phyloP scores from a whole-genome alignment of 139 green algal species.

The Chlorella ohadii region DNA sequence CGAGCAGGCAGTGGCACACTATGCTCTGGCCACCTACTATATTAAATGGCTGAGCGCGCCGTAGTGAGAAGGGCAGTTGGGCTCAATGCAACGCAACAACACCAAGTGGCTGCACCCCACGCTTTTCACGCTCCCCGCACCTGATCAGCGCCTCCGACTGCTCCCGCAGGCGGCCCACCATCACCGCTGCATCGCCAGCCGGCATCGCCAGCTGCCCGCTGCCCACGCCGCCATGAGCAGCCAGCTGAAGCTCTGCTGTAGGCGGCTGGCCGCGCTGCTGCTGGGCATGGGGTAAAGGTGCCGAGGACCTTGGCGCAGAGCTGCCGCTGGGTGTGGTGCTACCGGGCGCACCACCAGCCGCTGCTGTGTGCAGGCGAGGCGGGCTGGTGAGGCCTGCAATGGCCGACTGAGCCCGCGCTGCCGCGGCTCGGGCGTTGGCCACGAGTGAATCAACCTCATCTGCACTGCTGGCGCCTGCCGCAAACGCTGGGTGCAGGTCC shows the following conservation, averaged over 20 bases:
- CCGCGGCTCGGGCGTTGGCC: conserved; percentile 7
- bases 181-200: not conserved
- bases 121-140: not conserved
- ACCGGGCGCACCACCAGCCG: not conserved
- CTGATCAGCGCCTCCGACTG: conserved; percentile 10
- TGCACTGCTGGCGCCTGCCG: not conserved
- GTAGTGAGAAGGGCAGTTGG: no score
- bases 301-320: not conserved
- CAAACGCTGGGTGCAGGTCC: no score
- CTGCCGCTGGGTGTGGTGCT: not conserved
- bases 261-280: no score
- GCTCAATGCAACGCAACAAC: not conserved
- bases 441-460: conserved; percentile 11
- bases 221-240: no score
- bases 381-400: not conserved
- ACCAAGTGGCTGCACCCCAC: not conserved
- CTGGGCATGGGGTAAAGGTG: not conserved
- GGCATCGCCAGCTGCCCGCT: not conserved
- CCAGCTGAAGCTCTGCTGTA: no score
- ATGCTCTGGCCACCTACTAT: no score
- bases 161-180: not conserved
- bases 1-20: no score
- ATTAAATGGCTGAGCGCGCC: no score
- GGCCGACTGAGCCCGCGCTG: not conserved
- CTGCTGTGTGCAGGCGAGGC: not conserved